phyloP scores from a whole-genome alignment of 225 moss, liverwort and hornwort species.

The Ulota crispa region DNA sequence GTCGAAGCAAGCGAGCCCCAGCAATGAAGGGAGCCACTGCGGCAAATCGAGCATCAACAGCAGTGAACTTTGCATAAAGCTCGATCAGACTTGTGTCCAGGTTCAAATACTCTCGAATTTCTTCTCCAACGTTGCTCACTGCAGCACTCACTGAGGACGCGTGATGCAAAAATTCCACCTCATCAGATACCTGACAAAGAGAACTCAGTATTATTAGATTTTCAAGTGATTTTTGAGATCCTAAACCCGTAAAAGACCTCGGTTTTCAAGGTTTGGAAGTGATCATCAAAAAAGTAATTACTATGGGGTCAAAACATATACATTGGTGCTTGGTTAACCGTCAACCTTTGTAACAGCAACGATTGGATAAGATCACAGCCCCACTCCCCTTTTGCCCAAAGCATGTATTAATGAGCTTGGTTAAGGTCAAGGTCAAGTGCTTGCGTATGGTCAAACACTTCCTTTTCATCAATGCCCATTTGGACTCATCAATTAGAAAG shows the following conservation, averaged over 20 bases:
- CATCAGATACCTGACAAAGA: conserved; percentile 29
- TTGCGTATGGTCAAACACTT: no score
- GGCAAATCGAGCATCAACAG: conserved; percentile 85
- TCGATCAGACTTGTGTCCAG: conserved; percentile 65
- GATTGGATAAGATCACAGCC: no score
- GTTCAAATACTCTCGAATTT: conserved; percentile 83
- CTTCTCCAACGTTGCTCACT: conserved; percentile 43
- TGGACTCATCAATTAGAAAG: no score
- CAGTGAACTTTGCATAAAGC: conserved; percentile 66
- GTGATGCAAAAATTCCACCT: conserved; percentile 70
- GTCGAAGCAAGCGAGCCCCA: conserved; percentile 84
- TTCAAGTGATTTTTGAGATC: background rate
- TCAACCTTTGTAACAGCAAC: no score
- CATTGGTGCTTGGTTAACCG: no score
- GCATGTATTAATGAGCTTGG: no score
- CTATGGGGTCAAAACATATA: background rate
- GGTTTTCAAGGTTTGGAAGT: background rate
- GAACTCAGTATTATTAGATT: background rate
- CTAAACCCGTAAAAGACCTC: background rate
- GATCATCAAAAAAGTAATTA: background rate
- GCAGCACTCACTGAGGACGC: conserved; percentile 32
- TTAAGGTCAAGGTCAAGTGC: no score
- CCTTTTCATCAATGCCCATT: no score
- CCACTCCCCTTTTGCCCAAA: no score
- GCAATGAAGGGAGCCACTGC: conserved; percentile 88